These are phyloP conservation scores for Epicoccum nigrum DNA, from an alignment of 2,329 filamentous ascomycete species.

Conservation along the genomic window DNA sequence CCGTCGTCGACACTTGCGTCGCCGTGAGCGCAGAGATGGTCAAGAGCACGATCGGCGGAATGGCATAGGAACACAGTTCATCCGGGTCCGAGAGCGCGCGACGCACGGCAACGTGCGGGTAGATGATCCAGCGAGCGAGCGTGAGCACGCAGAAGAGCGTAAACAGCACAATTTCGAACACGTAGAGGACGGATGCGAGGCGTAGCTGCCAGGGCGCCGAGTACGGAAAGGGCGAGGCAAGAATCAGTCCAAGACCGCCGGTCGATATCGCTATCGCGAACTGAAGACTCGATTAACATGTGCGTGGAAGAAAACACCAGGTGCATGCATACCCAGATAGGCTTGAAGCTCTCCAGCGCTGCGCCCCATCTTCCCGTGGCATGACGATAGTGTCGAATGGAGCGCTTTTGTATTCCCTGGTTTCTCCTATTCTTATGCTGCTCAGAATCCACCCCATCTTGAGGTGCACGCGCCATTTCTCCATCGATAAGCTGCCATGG, in stretches of 20 bases:
- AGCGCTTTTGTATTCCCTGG: neutral
- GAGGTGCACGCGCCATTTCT: neutral
- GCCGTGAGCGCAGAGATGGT: conserved; percentile 11
- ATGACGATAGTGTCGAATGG: conserved; percentile 12
- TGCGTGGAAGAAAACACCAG: neutral
- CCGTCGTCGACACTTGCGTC: conserved; percentile 3
- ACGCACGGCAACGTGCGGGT: conserved; percentile 9
- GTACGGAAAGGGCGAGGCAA: conserved; percentile 10
- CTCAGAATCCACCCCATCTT: conserved; percentile 8
- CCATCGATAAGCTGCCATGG: conserved; percentile 7
- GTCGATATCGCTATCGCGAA: conserved; percentile 12
- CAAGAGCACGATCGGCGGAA: conserved; percentile 10
- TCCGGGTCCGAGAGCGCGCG: conserved; percentile 9
- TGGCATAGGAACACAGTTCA: conserved; percentile 12
- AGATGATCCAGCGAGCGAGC: conserved; percentile 8
- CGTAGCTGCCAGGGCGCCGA: conserved; percentile 11
- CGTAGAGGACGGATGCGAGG: conserved; percentile 9
- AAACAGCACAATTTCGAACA: conserved; percentile 7
- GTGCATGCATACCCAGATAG: conserved; percentile 4
- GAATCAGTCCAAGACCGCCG: conserved; percentile 9
- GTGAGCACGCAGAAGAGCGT: neutral
- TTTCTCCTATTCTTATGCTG: conserved; percentile 15
- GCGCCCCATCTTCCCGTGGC: conserved; percentile 13
- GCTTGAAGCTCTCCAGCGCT: conserved; percentile 10
- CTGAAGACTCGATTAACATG: neutral